Evolutionary conservation across 441 rosid genomes (phyloP).

Genomic region (Biscutella auriculata): DNA sequence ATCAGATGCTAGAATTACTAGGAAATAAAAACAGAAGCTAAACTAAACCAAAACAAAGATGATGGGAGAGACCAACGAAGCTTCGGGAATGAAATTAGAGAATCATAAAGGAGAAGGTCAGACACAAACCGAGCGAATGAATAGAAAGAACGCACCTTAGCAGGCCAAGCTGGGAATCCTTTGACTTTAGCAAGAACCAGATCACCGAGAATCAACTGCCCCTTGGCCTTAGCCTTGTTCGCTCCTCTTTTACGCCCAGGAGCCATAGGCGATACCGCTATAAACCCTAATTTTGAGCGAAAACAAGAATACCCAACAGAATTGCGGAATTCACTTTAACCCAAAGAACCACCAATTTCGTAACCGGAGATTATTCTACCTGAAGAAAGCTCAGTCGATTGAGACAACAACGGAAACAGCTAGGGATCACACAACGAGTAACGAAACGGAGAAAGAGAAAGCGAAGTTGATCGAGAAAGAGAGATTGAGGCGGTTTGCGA

Average conservation of each 20-base stretch:
- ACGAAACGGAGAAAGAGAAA: not conserved
- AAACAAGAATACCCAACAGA: not conserved
- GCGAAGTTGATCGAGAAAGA: not conserved
- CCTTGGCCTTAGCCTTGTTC: slow-evolving; percentile 53
- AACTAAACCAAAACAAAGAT: not conserved
- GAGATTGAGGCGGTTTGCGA: slow-evolving; percentile 14
- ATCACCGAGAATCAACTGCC: slow-evolving; percentile 78
- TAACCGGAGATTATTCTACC: not conserved
- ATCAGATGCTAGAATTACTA: not conserved
- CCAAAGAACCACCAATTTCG: not conserved
- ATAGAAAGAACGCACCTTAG: slow-evolving; percentile 44
- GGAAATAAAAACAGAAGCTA: too few species aligned
- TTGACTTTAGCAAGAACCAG: slow-evolving; percentile 96
- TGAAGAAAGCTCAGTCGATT: not conserved
- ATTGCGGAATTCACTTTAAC: slow-evolving; percentile 2
- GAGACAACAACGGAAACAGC: not conserved
- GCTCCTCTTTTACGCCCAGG: slow-evolving; percentile 89
- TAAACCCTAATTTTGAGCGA: slow-evolving; percentile 21
- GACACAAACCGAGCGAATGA: too few species aligned
- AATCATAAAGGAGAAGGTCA: not conserved
- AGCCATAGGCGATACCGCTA: slow-evolving; percentile 50
- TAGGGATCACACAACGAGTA: not conserved
- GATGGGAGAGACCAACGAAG: not conserved
- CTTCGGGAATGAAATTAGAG: not conserved
- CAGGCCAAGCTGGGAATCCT: slow-evolving; percentile 99